phyloP scores from a whole-genome alignment of 1,139 yeast genomes.

The Sugiyamaella xylanicola region DNA sequence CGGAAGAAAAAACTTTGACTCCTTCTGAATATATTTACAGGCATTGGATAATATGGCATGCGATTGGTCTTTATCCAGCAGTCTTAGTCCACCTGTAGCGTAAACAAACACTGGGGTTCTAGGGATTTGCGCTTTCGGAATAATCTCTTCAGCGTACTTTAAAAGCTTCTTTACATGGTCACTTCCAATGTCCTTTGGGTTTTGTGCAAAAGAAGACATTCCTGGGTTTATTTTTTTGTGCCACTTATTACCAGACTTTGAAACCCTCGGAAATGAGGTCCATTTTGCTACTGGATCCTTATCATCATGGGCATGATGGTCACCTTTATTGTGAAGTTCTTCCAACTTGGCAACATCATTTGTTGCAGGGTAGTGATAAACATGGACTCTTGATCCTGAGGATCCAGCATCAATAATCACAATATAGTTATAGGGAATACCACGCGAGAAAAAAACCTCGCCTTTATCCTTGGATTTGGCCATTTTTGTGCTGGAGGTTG shows the following conservation, averaged over 20 bases:
- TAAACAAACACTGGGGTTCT: constrained; percentile 77
- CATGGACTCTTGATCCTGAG: constrained; percentile 73
- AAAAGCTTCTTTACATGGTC: constrained; percentile 59
- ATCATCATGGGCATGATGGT: constrained; percentile 9
- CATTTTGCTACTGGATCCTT: constrained; percentile 12
- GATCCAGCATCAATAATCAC: constrained; percentile 84
- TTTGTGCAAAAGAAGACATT: constrained; percentile 55
- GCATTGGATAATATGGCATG: constrained; percentile 53
- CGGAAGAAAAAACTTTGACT: constrained; percentile 61
- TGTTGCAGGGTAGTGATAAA: constrained; percentile 66
- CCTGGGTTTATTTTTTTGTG: constrained; percentile 68
- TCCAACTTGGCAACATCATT: constrained; percentile 32
- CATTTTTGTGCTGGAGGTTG: too few species aligned
- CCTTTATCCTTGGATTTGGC: constrained; percentile 23
- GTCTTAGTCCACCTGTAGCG: constrained; percentile 80
- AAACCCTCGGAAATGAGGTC: constrained; percentile 46
- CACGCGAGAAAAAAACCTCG: constrained; percentile 23
- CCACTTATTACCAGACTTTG: constrained; percentile 55
- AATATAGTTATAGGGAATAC: constrained; percentile 41
- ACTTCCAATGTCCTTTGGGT: constrained; percentile 57
- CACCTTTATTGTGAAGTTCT: constrained; percentile 25
- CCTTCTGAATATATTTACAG: constrained; percentile 55
- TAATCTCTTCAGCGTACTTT: constrained; percentile 55
- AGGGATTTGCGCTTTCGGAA: constrained; percentile 66
- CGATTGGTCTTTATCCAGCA: constrained; percentile 59